Percentiles rank a stretch among this genome's conserved stretches.
Conservation (phyloP, 129 eudicot genomes). For the Cynara cardunculus region DNA sequence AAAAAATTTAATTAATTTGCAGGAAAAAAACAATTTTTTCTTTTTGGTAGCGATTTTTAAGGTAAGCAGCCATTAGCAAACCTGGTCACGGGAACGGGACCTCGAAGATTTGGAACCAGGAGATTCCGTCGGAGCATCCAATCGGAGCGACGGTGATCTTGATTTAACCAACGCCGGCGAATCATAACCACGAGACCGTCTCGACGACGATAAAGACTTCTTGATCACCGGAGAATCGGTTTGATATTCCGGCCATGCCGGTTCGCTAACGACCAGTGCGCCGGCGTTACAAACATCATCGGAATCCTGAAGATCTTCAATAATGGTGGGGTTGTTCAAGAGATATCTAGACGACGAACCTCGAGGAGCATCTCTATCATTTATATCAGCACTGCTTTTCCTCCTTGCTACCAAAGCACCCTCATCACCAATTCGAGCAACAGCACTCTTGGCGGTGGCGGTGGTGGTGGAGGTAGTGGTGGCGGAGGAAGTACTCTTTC, state of each 20-base stretch:
- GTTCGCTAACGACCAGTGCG: conserved; percentile 28
- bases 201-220: conserved; percentile 25
- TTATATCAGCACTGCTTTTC: conserved; percentile 24
- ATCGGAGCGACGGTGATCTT: conserved; percentile 19
- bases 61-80: background rate
- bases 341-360: conserved; percentile 32
- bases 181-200: conserved; percentile 6
- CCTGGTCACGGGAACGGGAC: conserved; percentile 34
- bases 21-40: too few species aligned
- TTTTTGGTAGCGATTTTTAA: background rate
- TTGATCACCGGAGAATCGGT: conserved; percentile 5
- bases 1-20: background rate
- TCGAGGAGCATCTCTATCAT: background rate
- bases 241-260: conserved; percentile 18
- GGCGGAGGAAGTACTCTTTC: conserved; percentile 27
- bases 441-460: background rate
- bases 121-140: conserved; percentile 16
- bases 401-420: conserved; percentile 13
- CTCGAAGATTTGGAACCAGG: conserved; percentile 15
- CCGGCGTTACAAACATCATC: conserved; percentile 14
- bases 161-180: conserved; percentile 25
- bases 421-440: background rate
- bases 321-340: conserved; percentile 11
- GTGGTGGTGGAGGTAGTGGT: background rate
- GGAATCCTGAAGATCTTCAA: conserved; percentile 13